Conservation (phyloP, 192 early-diverging fungal genomes). For the Bifiguratus adelaidae region DNA sequence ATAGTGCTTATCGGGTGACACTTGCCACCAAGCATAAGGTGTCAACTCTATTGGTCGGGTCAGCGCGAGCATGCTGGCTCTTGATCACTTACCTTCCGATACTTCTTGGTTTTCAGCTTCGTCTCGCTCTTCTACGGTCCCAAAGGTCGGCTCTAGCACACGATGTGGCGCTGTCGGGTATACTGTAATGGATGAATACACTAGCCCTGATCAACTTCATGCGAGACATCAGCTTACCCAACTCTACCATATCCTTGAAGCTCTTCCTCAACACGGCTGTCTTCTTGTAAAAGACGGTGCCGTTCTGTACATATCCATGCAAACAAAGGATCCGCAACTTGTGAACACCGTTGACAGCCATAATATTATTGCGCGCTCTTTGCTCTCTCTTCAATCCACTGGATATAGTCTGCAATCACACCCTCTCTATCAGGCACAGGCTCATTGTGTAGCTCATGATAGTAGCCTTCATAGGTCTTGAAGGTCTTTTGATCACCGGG, state of each 20-base stretch:
- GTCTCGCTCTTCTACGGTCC: constrained; percentile 26
- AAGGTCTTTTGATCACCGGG: constrained; percentile 26
- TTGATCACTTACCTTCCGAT: constrained; percentile 15
- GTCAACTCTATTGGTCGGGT: background rate
- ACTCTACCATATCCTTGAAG: constrained; percentile 34
- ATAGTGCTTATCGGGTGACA: constrained; percentile 9
- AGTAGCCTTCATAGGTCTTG: constrained; percentile 11
- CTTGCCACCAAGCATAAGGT: constrained; percentile 4
- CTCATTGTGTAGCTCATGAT: constrained; percentile 32
- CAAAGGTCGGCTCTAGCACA: constrained; percentile 26
- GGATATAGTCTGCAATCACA: constrained; percentile 23
- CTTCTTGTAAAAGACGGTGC: constrained; percentile 35
- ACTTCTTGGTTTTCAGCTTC: constrained; percentile 17
- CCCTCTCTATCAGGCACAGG: constrained; percentile 17
- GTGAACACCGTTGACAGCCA: too few relatives aligned
- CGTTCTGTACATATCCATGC: constrained; percentile 43
- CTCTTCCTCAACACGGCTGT: constrained; percentile 36
- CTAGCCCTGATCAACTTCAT: background rate
- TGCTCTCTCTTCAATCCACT: constrained; percentile 23
- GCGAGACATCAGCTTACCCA: constrained; percentile 16
- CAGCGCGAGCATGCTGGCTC: too few relatives aligned
- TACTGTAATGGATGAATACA: constrained; percentile 9
- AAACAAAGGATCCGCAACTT: constrained; percentile 43
- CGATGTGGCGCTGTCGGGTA: constrained; percentile 40
- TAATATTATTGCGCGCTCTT: too few relatives aligned